A percentile compares a stretch with the other conserved stretches of the same genome.
phyloP scores from a whole-genome alignment of 2,329 filamentous ascomycete species.

The Fusarium euwallaceae region DNA sequence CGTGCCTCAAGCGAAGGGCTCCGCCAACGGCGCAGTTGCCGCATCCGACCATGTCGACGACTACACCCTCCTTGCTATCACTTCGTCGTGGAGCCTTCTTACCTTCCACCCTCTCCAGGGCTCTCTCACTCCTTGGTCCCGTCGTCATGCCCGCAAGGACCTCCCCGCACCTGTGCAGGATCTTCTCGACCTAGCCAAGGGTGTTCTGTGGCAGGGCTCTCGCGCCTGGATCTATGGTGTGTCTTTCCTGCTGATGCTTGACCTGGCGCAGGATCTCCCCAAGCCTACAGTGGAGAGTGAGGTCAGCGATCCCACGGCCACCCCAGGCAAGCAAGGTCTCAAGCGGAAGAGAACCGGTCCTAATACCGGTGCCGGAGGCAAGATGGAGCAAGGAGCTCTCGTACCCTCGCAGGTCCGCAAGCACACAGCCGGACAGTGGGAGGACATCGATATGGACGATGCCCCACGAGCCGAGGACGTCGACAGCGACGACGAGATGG shows the following conservation, averaged over 20 bases:
- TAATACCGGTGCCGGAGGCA: conserved; percentile 66
- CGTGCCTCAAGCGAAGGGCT: conserved; percentile 50
- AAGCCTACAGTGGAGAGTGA: conserved; percentile 48
- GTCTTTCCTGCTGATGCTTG: conserved; percentile 92
- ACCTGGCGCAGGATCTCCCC: conserved; percentile 79
- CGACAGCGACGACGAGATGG: conserved; percentile 56
- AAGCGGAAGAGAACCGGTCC: conserved; percentile 68
- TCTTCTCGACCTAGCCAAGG: conserved; percentile 84
- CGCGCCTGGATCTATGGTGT: conserved; percentile 90
- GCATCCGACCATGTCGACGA: conserved; percentile 54
- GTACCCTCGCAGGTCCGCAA: conserved; percentile 60
- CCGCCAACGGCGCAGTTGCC: conserved; percentile 41
- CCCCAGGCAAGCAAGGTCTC: conserved; percentile 50
- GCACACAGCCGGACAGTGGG: conserved; percentile 56
- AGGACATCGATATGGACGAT: conserved; percentile 56
- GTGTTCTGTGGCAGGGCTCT: conserved; percentile 83
- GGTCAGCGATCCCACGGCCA: conserved; percentile 41
- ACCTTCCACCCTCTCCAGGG: conserved; percentile 85
- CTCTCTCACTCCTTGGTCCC: conserved; percentile 85
- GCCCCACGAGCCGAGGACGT: conserved; percentile 52
- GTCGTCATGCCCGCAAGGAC: conserved; percentile 80
- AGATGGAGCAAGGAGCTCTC: conserved; percentile 62
- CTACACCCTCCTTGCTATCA: conserved; percentile 67
- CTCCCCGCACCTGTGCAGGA: conserved; percentile 81
- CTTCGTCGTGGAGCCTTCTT: conserved; percentile 73